These are phyloP conservation scores for Cornus controversa DNA, from an alignment of 148 eudicot species.

Conservation along the genomic window DNA sequence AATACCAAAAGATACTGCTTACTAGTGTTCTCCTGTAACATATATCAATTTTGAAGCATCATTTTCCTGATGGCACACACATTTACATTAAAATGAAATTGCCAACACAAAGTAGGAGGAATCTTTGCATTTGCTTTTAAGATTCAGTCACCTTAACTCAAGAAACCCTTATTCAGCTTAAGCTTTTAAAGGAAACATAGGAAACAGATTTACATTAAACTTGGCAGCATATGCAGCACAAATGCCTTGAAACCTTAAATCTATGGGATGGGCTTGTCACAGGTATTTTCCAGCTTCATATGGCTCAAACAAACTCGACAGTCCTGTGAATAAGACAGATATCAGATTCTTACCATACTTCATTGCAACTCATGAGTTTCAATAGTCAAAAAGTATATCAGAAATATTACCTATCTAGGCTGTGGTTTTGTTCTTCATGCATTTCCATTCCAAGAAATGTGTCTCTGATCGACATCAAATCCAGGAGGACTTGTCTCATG, in stretches of 20 bases:
- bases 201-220: not conserved
- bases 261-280: not conserved
- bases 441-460: slow-evolving; percentile 14
- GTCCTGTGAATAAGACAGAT: not conserved
- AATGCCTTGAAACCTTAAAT: too few relatives aligned
- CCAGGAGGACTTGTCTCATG: slow-evolving; percentile 12
- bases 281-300: not conserved
- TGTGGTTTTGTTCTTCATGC: not conserved
- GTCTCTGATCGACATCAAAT: slow-evolving; percentile 20
- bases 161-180: too few relatives aligned
- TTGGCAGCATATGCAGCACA: not conserved
- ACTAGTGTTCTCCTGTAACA: too few relatives aligned
- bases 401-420: slow-evolving; percentile 8
- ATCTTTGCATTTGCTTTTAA: not conserved
- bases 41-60: too few relatives aligned
- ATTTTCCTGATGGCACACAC: not conserved
- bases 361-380: not conserved
- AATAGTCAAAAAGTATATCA: not conserved
- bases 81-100: not conserved
- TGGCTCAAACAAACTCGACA: not conserved
- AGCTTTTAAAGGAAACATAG: not conserved
- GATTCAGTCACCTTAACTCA: not conserved
- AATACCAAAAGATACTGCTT: too few relatives aligned
- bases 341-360: not conserved
- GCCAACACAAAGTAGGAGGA: not conserved